These are phyloP conservation scores for Hanseniaspora pseudoguilliermondii DNA, from an alignment of 805 yeast genomes.

Conservation along the genomic window DNA sequence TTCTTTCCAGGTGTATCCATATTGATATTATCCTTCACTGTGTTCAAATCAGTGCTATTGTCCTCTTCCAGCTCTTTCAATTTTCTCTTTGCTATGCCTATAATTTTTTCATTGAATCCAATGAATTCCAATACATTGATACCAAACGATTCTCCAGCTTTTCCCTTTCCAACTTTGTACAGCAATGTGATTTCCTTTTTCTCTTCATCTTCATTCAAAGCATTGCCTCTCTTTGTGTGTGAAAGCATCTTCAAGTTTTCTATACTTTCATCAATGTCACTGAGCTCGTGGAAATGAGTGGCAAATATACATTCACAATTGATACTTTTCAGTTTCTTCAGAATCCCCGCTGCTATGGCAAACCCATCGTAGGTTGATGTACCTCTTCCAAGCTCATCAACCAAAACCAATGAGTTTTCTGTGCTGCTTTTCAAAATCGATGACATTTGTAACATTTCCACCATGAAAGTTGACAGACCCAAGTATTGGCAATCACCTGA, in stretches of 20 bases:
- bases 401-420: conserved; percentile 69
- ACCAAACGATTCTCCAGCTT: conserved; percentile 91
- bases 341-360: conserved; percentile 95
- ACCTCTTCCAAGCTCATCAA: conserved; percentile 86
- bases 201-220: conserved; percentile 23
- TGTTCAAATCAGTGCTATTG: conserved; percentile 35
- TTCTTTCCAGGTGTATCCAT: conserved; percentile 11
- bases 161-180: conserved; percentile 93
- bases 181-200: conserved; percentile 65
- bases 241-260: conserved; percentile 87
- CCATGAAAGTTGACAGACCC: conserved; percentile 95
- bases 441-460: conserved; percentile 95
- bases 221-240: conserved; percentile 45
- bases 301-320: conserved; percentile 77
- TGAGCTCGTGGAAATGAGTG: conserved; percentile 93
- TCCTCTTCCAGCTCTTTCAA: conserved; percentile 71
- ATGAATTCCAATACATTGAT: conserved; percentile 95
- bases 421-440: conserved; percentile 82
- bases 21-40: conserved; percentile 12
- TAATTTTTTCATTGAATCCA: conserved; percentile 78
- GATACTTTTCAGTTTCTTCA: conserved; percentile 60
- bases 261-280: conserved; percentile 60
- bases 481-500: conserved; percentile 96
- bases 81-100: conserved; percentile 90
- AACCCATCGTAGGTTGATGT: conserved; percentile 86